Conservation (phyloP, 257 asterid genomes). For the Ballota nigra region DNA sequence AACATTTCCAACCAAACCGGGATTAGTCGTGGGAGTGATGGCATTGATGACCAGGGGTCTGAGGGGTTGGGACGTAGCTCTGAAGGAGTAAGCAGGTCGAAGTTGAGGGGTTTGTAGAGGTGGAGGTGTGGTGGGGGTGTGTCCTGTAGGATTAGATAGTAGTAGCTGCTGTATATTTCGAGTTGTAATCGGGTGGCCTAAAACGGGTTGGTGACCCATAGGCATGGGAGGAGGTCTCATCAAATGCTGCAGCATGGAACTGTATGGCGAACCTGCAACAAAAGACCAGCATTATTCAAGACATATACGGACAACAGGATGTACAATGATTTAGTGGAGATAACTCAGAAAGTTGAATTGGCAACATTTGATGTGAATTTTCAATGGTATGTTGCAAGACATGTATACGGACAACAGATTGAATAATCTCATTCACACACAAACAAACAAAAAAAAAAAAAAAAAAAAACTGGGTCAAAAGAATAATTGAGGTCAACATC, state of each 20-base stretch:
- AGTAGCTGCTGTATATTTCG: conserved; percentile 13
- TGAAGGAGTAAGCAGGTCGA: conserved; percentile 27
- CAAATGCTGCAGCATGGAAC: conserved; percentile 36
- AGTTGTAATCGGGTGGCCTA: background rate
- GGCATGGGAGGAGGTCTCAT: conserved; percentile 25
- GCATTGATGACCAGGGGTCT: conserved; percentile 41
- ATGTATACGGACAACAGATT: too few species aligned
- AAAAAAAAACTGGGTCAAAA: background rate
- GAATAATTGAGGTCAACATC: background rate
- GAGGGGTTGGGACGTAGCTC: conserved; percentile 16
- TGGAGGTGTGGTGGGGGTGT: conserved; percentile 22
- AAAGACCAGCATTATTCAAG: background rate
- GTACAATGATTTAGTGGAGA: background rate
- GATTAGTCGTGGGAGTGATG: conserved; percentile 38
- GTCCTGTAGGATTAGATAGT: conserved; percentile 6
- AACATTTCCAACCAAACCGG: conserved; percentile 27
- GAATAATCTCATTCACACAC: background rate
- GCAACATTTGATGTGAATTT: background rate
- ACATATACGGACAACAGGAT: too few species aligned
- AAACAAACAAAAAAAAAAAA: too few species aligned
- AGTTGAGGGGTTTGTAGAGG: conserved; percentile 28
- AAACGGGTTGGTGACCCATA: conserved; percentile 16
- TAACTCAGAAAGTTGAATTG: background rate
- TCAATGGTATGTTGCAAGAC: background rate
- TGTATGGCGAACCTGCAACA: conserved; percentile 41